phyloP scores from a whole-genome alignment of 2,329 filamentous ascomycete species.

The Penicillium brevicompactum region DNA sequence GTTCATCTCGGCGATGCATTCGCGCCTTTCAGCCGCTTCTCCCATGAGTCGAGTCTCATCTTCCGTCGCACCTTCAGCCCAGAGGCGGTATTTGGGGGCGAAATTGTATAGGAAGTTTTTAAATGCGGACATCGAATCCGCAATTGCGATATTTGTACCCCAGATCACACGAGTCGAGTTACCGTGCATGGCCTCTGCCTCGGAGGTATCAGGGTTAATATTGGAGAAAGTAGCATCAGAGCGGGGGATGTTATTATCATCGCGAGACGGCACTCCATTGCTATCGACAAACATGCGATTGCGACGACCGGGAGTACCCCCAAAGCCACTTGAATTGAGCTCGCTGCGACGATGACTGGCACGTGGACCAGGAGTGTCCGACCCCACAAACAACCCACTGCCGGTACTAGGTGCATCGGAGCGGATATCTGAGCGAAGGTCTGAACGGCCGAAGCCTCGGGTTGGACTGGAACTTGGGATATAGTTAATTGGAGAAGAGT shows the following conservation, averaged over 20 bases:
- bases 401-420: constrained; percentile 79
- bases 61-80: constrained; percentile 79
- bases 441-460: constrained; percentile 45
- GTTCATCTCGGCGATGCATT: constrained; percentile 82
- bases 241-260: constrained; percentile 40
- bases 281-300: constrained; percentile 66
- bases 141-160: constrained; percentile 95
- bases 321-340: constrained; percentile 77
- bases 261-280: constrained; percentile 60
- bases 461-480: constrained; percentile 85
- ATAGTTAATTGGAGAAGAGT: constrained; percentile 90
- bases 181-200: constrained; percentile 84
- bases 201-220: constrained; percentile 80
- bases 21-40: constrained; percentile 72
- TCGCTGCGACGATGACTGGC: constrained; percentile 73
- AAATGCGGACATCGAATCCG: constrained; percentile 83
- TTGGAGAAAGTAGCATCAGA: constrained; percentile 70
- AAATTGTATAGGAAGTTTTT: constrained; percentile 93
- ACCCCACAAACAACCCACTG: constrained; percentile 81
- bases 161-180: constrained; percentile 83
- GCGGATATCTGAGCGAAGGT: constrained; percentile 57
- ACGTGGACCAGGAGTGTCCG: constrained; percentile 54
- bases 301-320: constrained; percentile 53
- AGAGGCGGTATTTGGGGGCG: constrained; percentile 90
- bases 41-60: constrained; percentile 69